A percentile compares a stretch with the other conserved stretches of the same genome.
phyloP scores from a whole-genome alignment of 306 rosid species.

The Pueraria montana region DNA sequence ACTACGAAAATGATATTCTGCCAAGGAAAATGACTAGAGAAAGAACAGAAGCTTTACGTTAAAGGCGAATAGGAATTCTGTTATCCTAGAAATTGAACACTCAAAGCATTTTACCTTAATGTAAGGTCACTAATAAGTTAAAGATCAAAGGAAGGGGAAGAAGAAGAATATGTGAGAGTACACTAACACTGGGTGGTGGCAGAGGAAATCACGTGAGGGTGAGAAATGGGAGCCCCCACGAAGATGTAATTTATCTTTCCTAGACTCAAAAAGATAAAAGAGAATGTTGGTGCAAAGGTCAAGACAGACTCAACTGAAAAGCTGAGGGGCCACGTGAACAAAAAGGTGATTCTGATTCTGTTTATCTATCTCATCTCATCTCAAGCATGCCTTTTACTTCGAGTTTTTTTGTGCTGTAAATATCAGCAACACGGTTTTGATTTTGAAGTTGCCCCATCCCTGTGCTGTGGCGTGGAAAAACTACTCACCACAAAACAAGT shows the following conservation, averaged over 20 bases:
- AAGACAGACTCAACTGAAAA: conserved; percentile 50
- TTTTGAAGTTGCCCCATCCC: conserved; percentile 58
- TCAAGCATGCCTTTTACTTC: conserved; percentile 26
- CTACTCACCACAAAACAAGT: neutral
- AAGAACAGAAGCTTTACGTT: conserved; percentile 34
- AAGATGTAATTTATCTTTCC: neutral
- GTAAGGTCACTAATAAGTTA: neutral
- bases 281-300: conserved; percentile 62
- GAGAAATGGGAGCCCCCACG: conserved; percentile 29
- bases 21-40: conserved; percentile 19
- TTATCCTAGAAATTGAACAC: conserved; percentile 30
- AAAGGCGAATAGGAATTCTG: conserved; percentile 40
- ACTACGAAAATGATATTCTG: neutral
- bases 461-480: conserved; percentile 55
- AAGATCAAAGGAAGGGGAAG: conserved; percentile 5
- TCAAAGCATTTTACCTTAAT: neutral
- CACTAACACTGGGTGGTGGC: conserved; percentile 10
- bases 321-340: conserved; percentile 47
- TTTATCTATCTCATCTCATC: no score
- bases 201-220: conserved; percentile 43
- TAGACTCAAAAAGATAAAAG: conserved; percentile 33
- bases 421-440: conserved; percentile 27
- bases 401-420: conserved; percentile 51
- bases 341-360: conserved; percentile 63
- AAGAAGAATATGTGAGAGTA: conserved; percentile 36